Percentiles rank a stretch among this genome's conserved stretches.
Evolutionary conservation across 139 green algal species (phyloP).

Genomic region (Micractinium conductrix): DNA sequence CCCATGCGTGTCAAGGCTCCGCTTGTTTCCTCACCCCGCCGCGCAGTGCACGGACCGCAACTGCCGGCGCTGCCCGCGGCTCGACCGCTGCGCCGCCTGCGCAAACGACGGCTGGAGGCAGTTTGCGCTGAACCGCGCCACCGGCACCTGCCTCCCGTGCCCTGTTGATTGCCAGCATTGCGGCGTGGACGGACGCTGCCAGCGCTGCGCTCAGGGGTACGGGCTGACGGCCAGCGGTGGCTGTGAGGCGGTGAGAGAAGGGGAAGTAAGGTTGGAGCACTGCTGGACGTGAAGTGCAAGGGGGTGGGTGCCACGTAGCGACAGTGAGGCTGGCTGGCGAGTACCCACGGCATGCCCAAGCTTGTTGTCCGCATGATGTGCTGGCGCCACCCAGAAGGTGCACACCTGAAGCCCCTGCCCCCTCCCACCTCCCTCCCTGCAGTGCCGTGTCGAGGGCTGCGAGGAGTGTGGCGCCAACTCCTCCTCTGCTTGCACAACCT

Average conservation of each 20-base stretch:
- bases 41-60: not conserved
- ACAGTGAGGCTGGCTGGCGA: not conserved
- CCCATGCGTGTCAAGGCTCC: not conserved
- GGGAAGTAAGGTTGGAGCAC: too few species aligned
- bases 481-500: too few species aligned
- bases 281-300: too few species aligned
- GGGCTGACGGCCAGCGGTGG: not conserved
- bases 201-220: not conserved
- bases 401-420: not conserved
- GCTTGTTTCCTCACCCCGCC: not conserved
- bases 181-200: not conserved
- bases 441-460: too few species aligned
- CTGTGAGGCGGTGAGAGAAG: not conserved
- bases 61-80: not conserved
- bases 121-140: not conserved
- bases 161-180: not conserved
- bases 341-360: not conserved
- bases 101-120: not conserved
- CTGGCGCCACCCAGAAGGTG: not conserved
- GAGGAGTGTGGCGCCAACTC: too few species aligned
- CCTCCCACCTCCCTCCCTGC: not conserved
- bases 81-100: not conserved
- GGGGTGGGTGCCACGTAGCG: not conserved
- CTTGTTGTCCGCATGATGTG: not conserved
- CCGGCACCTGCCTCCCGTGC: not conserved